These are phyloP conservation scores for Diaporthe aspalathi DNA, from an alignment of 2,329 filamentous ascomycete genomes.

Conservation along the genomic window DNA sequence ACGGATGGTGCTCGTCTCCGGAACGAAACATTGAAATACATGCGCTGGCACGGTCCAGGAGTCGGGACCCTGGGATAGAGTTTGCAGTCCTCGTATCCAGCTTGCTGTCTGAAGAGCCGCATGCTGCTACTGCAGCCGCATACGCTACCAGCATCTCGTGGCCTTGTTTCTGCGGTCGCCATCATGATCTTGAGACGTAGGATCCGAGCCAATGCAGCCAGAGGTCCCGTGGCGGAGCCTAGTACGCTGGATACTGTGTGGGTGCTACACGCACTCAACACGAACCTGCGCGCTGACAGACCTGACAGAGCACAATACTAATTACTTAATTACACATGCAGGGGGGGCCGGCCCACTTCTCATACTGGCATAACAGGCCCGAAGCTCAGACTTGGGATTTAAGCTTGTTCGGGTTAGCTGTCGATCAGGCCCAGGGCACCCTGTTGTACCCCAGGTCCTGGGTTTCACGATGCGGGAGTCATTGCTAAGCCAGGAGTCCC, in stretches of 20 bases:
- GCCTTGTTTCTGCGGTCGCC: neutral
- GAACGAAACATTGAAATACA: slow-evolving; percentile 15
- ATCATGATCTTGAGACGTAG: slow-evolving; percentile 5
- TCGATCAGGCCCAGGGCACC: neutral
- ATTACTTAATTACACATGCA: neutral
- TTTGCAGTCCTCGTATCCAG: slow-evolving; percentile 26
- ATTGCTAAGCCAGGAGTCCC: neutral
- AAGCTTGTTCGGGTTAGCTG: slow-evolving; percentile 29
- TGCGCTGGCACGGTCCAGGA: slow-evolving; percentile 22
- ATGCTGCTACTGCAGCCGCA: slow-evolving; percentile 27
- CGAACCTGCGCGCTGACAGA: slow-evolving; percentile 2
- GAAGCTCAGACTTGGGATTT: too few species aligned
- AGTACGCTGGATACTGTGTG: too few species aligned
- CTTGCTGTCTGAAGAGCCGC: slow-evolving; percentile 29
- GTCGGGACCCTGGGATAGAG: slow-evolving; percentile 16
- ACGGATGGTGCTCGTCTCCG: slow-evolving; percentile 11
- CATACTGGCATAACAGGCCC: too few species aligned
- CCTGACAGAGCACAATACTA: too few species aligned
- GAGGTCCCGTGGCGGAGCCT: too few species aligned
- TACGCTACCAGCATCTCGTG: slow-evolving; percentile 2
- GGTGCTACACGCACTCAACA: neutral
- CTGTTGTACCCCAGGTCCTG: neutral
- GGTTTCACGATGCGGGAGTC: slow-evolving; percentile 23
- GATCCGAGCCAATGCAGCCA: too few species aligned
- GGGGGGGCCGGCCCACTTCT: too few species aligned